phyloP scores from a whole-genome alignment of 2,329 filamentous ascomycete genomes.

The Fusarium tanahbumbuense region DNA sequence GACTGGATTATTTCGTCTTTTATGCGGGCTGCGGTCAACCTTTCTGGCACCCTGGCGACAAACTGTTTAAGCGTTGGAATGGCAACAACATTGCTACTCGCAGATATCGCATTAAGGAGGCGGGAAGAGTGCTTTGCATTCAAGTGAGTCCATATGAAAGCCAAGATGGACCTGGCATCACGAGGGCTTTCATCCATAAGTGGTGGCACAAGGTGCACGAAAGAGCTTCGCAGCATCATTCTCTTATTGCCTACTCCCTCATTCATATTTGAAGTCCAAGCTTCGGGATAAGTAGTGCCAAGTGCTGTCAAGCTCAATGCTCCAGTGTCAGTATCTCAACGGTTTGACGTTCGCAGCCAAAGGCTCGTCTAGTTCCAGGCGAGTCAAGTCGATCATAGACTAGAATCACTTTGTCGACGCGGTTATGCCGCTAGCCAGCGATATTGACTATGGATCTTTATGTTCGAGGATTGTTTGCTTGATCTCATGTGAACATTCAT shows the following conservation, averaged over 20 bases:
- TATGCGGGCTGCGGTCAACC: background rate
- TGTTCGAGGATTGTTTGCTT: background rate
- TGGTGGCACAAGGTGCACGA: background rate
- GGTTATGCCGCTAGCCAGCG: too few species aligned
- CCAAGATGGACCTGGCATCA: background rate
- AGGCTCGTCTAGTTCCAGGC: background rate
- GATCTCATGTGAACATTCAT: background rate
- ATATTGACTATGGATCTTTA: background rate
- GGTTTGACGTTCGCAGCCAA: background rate
- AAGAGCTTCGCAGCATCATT: background rate
- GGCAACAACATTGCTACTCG: background rate
- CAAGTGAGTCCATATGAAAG: background rate
- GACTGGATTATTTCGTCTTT: background rate
- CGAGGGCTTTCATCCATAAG: background rate
- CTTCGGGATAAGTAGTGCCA: background rate
- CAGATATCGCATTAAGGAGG: background rate
- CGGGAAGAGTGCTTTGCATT: background rate
- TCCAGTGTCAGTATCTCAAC: background rate
- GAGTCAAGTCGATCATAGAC: background rate
- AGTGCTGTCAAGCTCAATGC: background rate
- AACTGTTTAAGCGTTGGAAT: background rate
- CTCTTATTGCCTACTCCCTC: background rate
- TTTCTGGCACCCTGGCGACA: background rate
- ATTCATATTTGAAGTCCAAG: background rate
- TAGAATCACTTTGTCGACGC: background rate